A percentile compares a stretch with the other conserved stretches of the same genome.
phyloP scores from a whole-genome alignment of 2,329 filamentous ascomycete species.

The Corinectria fuckeliana region DNA sequence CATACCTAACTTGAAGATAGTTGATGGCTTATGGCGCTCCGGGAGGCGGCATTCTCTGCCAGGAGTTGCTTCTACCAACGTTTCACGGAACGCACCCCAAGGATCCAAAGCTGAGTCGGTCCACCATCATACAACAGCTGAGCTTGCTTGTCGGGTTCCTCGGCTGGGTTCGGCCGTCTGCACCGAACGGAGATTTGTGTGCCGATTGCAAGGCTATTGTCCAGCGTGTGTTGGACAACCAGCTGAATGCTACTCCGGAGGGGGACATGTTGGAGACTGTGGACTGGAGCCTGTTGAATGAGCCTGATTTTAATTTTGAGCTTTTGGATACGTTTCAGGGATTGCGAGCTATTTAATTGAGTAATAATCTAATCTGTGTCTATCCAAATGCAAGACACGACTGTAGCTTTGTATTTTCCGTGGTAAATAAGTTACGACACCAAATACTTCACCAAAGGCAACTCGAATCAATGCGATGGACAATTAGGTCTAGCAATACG shows the following conservation, averaged over 20 bases:
- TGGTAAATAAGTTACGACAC: too few species aligned
- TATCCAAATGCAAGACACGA: conserved; percentile 31
- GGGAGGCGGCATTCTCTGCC: conserved; percentile 54
- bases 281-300: conserved; percentile 44
- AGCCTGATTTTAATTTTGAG: conserved; percentile 52
- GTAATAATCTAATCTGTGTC: too few species aligned
- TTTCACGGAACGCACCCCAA: conserved; percentile 9
- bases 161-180: conserved; percentile 56
- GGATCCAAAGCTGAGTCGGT: conserved; percentile 42
- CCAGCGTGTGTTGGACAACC: conserved; percentile 56
- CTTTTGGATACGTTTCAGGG: conserved; percentile 57
- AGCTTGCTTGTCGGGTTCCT: conserved; percentile 58
- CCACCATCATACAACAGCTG: conserved; percentile 57
- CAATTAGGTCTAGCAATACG: too few species aligned
- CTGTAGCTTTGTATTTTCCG: not conserved
- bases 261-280: conserved; percentile 33
- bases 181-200: conserved; percentile 56
- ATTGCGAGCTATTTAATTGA: too few species aligned
- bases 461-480: too few species aligned
- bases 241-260: conserved; percentile 46
- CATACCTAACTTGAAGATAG: conserved; percentile 52
- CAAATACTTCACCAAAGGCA: too few species aligned
- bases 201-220: conserved; percentile 54
- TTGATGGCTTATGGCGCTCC: conserved; percentile 58
- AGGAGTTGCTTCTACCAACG: conserved; percentile 53